Base-by-base conservation (phyloP, 1,284 basidiomycete genomes). In the Melampsora larici-populina region DNA sequence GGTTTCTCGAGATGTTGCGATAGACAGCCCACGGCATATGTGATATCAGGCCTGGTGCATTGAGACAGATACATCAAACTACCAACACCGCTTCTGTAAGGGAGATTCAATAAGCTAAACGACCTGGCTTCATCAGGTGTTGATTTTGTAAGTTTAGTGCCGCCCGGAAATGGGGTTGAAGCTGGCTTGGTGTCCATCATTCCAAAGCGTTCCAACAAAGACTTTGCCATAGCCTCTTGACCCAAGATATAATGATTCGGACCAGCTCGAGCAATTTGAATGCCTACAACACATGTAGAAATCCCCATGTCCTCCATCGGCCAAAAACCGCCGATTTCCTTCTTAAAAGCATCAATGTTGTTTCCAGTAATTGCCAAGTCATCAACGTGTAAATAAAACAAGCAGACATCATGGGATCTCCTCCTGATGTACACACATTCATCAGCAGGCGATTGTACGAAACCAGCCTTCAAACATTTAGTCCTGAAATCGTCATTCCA, bases 1-100 rank as follows among this genome's bases (percentile, higher is more conserved):
- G 67, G 67, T 2, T 69, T 69, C 33, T 69, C 67, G 6, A 69
- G 46, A 49, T 69, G 67, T 33, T 69, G 67, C 9, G 67, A 69
- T 7, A 69, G 31, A 8, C 8, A n/a, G 9, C 43, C 46, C 1
- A 69, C 67, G 24, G 67, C 15, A 24, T 48, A 69, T 1, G 67
- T 15, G 18, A 69, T 43, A 6, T 69, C 43, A 9, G 67, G 67
- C 26, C 67, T 40, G 7, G 67, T n/a, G n/a, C n/a, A n/a, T n/a
- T n/a, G n/a, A n/a, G n/a, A n/a, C n/a, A n/a, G n/a, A n/a, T n/a
- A n/a, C 51, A 13, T 40, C 5, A 2, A n/a, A n/a, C n/a, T n/a
- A n/a, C n/a, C n/a, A n/a, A n/a, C n/a, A n/a, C n/a, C n/a, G n/a
- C n/a, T n/a, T n/a, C n/a, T n/a, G n/a, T n/a, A n/a, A n/a, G n/a